Conservation (phyloP, 2,329 filamentous ascomycete species). For the Leptographium flavum region DNA sequence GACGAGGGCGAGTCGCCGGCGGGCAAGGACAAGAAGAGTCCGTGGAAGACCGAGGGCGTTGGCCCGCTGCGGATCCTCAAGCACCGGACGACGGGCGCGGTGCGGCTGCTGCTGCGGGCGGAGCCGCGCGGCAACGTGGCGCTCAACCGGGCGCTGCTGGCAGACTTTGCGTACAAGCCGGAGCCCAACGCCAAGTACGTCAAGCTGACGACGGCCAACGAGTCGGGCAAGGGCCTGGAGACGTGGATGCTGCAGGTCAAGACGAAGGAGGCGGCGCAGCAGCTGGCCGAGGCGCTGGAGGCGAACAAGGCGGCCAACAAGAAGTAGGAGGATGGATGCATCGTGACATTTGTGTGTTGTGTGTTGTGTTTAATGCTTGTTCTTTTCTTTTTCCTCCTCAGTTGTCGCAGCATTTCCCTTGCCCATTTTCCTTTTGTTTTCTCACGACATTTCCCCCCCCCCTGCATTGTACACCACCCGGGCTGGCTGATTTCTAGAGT, state of each 20-base stretch:
- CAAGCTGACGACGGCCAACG: slow-evolving; percentile 41
- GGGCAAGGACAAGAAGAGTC: slow-evolving; percentile 29
- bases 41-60: slow-evolving; percentile 57
- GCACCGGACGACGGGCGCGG: slow-evolving; percentile 52
- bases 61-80: slow-evolving; percentile 60
- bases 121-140: slow-evolving; percentile 61
- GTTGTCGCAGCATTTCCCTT: not conserved
- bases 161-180: slow-evolving; percentile 46
- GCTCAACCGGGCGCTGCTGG: slow-evolving; percentile 54
- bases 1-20: slow-evolving; percentile 28
- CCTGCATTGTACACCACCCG: not conserved
- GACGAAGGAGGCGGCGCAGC: slow-evolving; percentile 41
- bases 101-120: slow-evolving; percentile 57
- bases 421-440: not conserved
- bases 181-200: slow-evolving; percentile 42
- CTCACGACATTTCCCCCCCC: not conserved
- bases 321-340: slow-evolving; percentile 18
- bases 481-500: not conserved
- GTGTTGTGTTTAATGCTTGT: too few species aligned
- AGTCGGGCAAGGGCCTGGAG: slow-evolving; percentile 45
- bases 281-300: slow-evolving; percentile 36
- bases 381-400: not conserved
- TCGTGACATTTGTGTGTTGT: not conserved
- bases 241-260: slow-evolving; percentile 62
- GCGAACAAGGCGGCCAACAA: slow-evolving; percentile 43